phyloP scores from a whole-genome alignment of 495 filamentous ascomycete genomes.

The Lasiosphaeriaceae sp. region DNA sequence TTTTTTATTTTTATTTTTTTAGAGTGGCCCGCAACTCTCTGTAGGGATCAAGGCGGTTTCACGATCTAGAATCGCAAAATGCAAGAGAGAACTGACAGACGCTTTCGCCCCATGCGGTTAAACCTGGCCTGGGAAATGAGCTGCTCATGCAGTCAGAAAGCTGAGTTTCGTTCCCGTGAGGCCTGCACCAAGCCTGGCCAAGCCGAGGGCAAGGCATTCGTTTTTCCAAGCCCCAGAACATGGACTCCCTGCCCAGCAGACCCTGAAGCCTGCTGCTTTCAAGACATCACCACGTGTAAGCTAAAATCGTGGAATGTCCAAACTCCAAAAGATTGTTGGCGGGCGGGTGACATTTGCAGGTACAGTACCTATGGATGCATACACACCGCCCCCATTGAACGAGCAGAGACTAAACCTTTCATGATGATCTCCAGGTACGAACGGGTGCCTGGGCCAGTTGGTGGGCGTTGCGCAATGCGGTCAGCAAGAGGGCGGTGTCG shows the following conservation, averaged over 20 bases:
- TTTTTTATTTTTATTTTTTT: no score
- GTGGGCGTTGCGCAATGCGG: no score
- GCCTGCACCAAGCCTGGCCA: background rate
- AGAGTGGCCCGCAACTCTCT: background rate
- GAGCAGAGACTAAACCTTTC: background rate
- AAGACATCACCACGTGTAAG: background rate
- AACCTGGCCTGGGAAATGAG: background rate
- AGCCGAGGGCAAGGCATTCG: background rate
- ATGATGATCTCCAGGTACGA: background rate
- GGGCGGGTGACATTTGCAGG: background rate
- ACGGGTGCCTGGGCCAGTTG: no score
- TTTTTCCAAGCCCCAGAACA: background rate
- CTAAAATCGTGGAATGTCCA: background rate
- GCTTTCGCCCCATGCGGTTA: background rate
- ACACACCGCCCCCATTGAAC: background rate
- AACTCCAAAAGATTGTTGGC: background rate
- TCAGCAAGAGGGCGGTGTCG: no score
- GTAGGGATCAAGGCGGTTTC: background rate
- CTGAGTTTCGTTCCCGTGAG: background rate
- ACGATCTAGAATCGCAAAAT: slow-evolving; percentile 1
- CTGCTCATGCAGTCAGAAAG: background rate
- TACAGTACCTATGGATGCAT: background rate
- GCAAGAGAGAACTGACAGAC: background rate
- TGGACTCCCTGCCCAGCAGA: background rate
- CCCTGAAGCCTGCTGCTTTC: background rate